Percentiles rank a stretch among this genome's conserved stretches.
phyloP scores from a whole-genome alignment of 768 basidiomycete species.

The Tricholoma flavovirens region DNA sequence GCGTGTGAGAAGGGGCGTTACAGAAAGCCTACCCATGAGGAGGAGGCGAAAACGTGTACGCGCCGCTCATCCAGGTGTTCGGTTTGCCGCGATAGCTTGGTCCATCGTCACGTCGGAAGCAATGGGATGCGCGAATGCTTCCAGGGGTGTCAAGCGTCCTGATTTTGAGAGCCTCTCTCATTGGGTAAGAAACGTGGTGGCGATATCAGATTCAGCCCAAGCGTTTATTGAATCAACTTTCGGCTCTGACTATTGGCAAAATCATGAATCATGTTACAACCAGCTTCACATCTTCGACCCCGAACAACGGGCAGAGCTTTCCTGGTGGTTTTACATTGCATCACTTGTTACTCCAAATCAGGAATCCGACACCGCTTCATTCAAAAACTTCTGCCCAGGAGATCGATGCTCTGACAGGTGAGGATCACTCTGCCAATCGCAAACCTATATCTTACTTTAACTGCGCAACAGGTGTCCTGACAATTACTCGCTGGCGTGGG shows the following conservation, averaged over 20 bases:
- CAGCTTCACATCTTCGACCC: no score
- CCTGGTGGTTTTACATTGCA: background rate
- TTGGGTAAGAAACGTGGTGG: background rate
- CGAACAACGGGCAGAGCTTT: background rate
- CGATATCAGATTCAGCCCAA: background rate
- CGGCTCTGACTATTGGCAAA: background rate
- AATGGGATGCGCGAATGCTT: background rate
- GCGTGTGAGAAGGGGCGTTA: background rate
- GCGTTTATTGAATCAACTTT: background rate
- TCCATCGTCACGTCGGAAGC: background rate
- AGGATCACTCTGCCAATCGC: background rate
- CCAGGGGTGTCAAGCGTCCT: background rate
- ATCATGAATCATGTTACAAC: no score
- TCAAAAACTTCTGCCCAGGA: background rate
- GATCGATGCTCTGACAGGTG: background rate
- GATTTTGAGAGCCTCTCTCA: background rate
- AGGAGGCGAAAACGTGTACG: background rate
- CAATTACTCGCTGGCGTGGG: no score
- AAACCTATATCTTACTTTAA: background rate
- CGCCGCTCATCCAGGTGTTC: background rate
- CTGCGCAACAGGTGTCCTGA: no score
- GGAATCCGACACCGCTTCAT: background rate
- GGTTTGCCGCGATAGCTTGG: background rate
- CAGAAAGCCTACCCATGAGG: background rate
- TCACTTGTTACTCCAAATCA: background rate